Base-by-base conservation (phyloP, 495 filamentous ascomycete genomes). In the Penicillium steckii region DNA sequence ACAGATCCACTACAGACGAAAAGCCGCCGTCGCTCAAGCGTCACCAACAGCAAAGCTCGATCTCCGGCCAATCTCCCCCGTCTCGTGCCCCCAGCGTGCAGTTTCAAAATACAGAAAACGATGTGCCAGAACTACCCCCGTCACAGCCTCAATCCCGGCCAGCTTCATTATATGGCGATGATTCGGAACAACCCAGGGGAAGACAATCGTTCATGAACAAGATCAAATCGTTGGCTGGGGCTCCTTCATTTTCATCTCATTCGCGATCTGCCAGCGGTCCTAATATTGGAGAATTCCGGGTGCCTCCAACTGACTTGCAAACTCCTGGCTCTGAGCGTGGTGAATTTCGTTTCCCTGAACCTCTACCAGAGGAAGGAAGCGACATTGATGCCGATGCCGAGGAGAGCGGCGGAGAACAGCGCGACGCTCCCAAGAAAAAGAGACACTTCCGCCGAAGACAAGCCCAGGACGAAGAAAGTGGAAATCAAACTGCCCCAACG, bases 351-450 rank as follows among this genome's bases (percentile, higher is more conserved):
- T 76, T 72, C 56, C 74, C 81, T 19, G 75, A 81, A 33, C 77
- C 79, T 3, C 63, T 81, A 27, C 70, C 80, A 37, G 85, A 87
- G 56, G 82, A 87, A 55, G 80, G 77, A 2, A 87, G 84, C 48
- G 85, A 85, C 59, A 85, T 84, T 52, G 87, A 91, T 70, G 88
- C 88, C 4, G 88, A 91, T 67, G 88, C 85, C 8, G 87, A 90
- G 60, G 85, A 89, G 60, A 91, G 71, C 32, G 70, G 68, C 7
- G 74, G 69, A 8, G 81, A 80, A 27, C 65, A 74, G 35, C 59
- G 61, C 4, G 69, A 57, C 47, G 63, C 53, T 8, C 68, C 64
- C 61, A 76, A 69, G 76, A 74, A 75, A 63, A 83, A 74, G 60
- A 82, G 79, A 53, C 52, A 59, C 9, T 51, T 56, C 19, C 63